Evolutionary conservation across 345 rosid genomes (phyloP).

Genomic region (Ceriops decandra): DNA sequence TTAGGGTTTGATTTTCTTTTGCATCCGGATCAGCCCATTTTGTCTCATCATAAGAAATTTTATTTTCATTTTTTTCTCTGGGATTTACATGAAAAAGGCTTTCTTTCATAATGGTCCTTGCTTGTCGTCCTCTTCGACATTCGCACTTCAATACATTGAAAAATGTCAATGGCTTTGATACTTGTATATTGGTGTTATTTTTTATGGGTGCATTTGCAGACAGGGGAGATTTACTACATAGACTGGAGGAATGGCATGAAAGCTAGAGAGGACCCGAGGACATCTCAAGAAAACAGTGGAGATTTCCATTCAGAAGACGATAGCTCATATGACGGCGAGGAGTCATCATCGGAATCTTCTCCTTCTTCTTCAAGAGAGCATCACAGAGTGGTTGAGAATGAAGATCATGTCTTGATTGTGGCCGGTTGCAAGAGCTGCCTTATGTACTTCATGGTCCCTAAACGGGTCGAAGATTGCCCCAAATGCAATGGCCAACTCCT

Average conservation of each 20-base stretch:
- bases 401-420: conserved; percentile 66
- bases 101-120: neutral
- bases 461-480: conserved; percentile 74
- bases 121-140: neutral
- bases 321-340: conserved; percentile 64
- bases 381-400: conserved; percentile 22
- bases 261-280: conserved; percentile 68
- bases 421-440: conserved; percentile 94
- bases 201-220: conserved; percentile 33
- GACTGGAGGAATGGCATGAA: conserved; percentile 73
- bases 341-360: conserved; percentile 66
- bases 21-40: neutral
- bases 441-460: conserved; percentile 92
- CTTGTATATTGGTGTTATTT: neutral
- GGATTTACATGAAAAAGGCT: neutral
- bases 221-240: conserved; percentile 82
- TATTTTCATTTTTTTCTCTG: neutral
- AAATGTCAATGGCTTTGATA: neutral
- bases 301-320: conserved; percentile 45
- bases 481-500: conserved; percentile 75
- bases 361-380: conserved; percentile 39
- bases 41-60: neutral
- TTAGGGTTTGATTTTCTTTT: neutral
- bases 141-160: neutral
- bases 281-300: conserved; percentile 34